Evolutionary conservation across 495 filamentous ascomycete genomes (phyloP).

Genomic region (Cercophora newfieldiana): DNA sequence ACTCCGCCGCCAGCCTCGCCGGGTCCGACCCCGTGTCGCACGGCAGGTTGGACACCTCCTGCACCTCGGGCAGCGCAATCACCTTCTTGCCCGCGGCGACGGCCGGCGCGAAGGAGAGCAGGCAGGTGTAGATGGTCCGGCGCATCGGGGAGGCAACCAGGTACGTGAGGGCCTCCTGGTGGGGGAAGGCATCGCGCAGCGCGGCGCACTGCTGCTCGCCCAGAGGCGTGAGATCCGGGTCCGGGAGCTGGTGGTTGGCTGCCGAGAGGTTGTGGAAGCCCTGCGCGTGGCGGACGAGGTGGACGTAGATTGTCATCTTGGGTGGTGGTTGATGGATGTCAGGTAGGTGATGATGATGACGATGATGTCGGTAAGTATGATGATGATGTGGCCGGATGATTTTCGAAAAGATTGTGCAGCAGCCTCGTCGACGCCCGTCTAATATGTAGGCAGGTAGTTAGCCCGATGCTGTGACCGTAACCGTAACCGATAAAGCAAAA

Average conservation of each 20-base stretch:
- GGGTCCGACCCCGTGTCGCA: constrained; percentile 75
- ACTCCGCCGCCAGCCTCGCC: constrained; percentile 56
- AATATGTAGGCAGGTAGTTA: no score
- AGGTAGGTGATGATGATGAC: not conserved
- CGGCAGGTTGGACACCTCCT: constrained; percentile 74
- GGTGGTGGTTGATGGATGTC: not conserved
- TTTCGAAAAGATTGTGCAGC: no score
- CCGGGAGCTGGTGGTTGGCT: constrained; percentile 71
- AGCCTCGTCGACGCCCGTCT: no score
- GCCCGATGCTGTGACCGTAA: no score
- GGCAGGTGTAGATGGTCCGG: constrained; percentile 79
- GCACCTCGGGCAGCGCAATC: constrained; percentile 73
- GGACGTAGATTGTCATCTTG: constrained; percentile 45
- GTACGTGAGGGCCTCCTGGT: constrained; percentile 63
- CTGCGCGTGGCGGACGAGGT: constrained; percentile 58
- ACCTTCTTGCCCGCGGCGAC: constrained; percentile 49
- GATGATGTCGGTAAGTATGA: not conserved
- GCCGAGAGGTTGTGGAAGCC: constrained; percentile 78
- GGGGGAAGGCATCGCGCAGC: constrained; percentile 63
- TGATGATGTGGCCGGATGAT: no score
- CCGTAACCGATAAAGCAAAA: no score
- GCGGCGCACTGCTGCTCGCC: constrained; percentile 73
- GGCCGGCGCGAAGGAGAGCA: constrained; percentile 63
- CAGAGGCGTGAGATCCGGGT: constrained; percentile 75
- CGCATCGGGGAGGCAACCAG: constrained; percentile 81